phyloP scores from a whole-genome alignment of 192 early-diverging fungal genomes.

The Allomyces arbusculus region DNA sequence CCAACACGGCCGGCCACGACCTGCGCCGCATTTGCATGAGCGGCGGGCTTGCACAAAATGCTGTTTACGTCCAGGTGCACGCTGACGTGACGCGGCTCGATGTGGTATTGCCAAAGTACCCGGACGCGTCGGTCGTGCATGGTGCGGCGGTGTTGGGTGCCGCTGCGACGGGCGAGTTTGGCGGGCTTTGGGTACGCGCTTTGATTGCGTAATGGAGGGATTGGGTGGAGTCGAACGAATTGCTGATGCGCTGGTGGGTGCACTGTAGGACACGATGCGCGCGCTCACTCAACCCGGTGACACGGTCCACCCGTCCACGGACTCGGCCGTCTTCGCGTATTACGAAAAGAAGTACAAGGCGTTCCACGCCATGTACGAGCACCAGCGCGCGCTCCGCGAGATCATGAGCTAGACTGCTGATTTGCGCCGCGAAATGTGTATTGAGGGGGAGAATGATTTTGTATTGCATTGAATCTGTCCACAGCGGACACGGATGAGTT shows the following conservation, averaged over 20 bases:
- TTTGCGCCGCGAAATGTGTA: too few species aligned
- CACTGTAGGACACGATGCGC: conserved; percentile 33
- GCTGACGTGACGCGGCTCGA: conserved; percentile 31
- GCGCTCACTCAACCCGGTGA: conserved; percentile 20
- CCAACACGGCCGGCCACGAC: conserved; percentile 22
- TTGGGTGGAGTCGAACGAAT: not conserved
- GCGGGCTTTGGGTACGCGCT: not conserved
- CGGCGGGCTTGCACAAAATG: conserved; percentile 43
- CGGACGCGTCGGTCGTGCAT: conserved; percentile 39
- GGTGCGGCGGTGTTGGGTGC: conserved; percentile 48
- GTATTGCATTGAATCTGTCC: too few species aligned
- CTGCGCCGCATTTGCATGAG: conserved; percentile 38
- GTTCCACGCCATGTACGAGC: conserved; percentile 31
- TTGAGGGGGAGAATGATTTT: too few species aligned
- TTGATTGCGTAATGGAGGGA: conserved; percentile 3
- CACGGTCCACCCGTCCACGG: conserved; percentile 19
- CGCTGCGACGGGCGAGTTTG: conserved; percentile 15
- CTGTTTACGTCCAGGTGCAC: conserved; percentile 31
- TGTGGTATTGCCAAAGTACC: conserved; percentile 30
- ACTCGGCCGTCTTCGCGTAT: conserved; percentile 10
- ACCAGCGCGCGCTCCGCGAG: conserved; percentile 25
- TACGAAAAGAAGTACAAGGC: conserved; percentile 32
- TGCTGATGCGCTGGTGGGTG: not conserved
- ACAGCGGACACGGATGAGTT: too few species aligned
- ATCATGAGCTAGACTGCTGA: conserved; percentile 17